These are phyloP conservation scores for Candida saitoana DNA, from an alignment of 805 yeast genomes.

Conservation along the genomic window DNA sequence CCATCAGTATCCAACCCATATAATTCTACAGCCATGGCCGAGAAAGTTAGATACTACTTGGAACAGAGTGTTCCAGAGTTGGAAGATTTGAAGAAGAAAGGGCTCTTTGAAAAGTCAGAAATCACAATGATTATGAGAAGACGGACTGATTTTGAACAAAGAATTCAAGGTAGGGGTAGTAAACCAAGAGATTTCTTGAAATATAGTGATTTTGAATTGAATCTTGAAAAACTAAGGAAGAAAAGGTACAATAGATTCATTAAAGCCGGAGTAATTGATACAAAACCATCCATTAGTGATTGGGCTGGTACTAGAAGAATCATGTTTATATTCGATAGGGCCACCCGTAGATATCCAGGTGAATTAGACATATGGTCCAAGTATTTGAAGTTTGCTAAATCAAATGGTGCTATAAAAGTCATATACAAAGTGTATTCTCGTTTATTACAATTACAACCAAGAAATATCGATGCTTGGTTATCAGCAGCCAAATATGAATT, in stretches of 20 bases:
- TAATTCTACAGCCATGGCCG: constrained; percentile 28
- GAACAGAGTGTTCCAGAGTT: constrained; percentile 85
- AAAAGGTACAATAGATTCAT: constrained; percentile 65
- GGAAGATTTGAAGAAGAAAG: constrained; percentile 78
- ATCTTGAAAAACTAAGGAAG: constrained; percentile 70
- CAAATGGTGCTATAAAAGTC: constrained; percentile 63
- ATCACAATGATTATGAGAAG: constrained; percentile 82
- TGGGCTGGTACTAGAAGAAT: constrained; percentile 85
- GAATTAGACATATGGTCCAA: constrained; percentile 75
- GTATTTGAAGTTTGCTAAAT: constrained; percentile 65
- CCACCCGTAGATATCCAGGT: constrained; percentile 72
- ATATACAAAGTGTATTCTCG: constrained; percentile 74
- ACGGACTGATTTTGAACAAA: constrained; percentile 93
- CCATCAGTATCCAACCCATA: not conserved
- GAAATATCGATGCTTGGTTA: constrained; percentile 86
- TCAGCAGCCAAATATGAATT: constrained; percentile 92
- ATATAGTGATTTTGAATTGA: constrained; percentile 76
- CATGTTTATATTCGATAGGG: constrained; percentile 78
- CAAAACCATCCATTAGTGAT: constrained; percentile 67
- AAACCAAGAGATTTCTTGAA: constrained; percentile 70
- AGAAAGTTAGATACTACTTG: constrained; percentile 47
- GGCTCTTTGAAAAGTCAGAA: constrained; percentile 78
- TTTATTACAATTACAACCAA: constrained; percentile 84
- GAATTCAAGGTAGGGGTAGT: constrained; percentile 80
- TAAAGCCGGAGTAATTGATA: constrained; percentile 52